These are phyloP conservation scores for Malus hybrid DNA, from an alignment of 331 rosid genomes.

Conservation along the genomic window DNA sequence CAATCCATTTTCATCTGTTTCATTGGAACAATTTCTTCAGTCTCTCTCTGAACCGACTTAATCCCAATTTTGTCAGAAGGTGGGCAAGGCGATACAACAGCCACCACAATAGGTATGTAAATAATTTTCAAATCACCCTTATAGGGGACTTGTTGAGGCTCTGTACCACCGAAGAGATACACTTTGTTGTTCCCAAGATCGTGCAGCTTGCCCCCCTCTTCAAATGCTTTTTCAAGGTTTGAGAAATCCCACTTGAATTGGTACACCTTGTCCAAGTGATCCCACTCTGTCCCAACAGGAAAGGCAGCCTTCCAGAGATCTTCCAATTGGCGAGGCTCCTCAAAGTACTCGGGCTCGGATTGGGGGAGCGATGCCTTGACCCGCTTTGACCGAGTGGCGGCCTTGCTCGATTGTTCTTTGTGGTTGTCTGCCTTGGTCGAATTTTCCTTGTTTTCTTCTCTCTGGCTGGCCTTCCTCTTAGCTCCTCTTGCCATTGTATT, in stretches of 20 bases:
- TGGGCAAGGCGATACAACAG: conserved; percentile 90
- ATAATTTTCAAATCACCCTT: conserved; percentile 64
- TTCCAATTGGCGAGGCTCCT: conserved; percentile 90
- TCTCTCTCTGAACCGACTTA: conserved; percentile 92
- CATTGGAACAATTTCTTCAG: conserved; percentile 93
- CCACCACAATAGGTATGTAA: conserved; percentile 85
- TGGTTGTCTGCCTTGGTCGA: neutral
- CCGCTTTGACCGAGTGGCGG: conserved; percentile 43
- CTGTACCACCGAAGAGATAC: conserved; percentile 82
- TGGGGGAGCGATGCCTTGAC: conserved; percentile 43
- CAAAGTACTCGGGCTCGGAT: conserved; percentile 67
- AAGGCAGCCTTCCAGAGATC: conserved; percentile 78
- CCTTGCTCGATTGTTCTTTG: neutral
- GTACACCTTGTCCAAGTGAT: conserved; percentile 71
- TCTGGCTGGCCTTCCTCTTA: conserved; percentile 53
- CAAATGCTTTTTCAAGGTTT: conserved; percentile 87
- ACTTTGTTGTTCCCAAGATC: conserved; percentile 45
- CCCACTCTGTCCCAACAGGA: conserved; percentile 98
- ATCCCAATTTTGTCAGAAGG: conserved; percentile 94
- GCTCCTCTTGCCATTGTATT: conserved; percentile 53
- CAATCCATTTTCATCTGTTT: conserved; percentile 97
- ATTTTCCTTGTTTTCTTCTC: conserved; percentile 18
- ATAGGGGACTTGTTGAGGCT: conserved; percentile 67
- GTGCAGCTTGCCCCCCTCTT: conserved; percentile 59
- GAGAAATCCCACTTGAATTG: conserved; percentile 90